Percentiles rank a stretch among this genome's conserved stretches.
These are phyloP conservation scores for Cytospora paraplurivora DNA, from an alignment of 2,329 filamentous ascomycete genomes.

Conservation along the genomic window DNA sequence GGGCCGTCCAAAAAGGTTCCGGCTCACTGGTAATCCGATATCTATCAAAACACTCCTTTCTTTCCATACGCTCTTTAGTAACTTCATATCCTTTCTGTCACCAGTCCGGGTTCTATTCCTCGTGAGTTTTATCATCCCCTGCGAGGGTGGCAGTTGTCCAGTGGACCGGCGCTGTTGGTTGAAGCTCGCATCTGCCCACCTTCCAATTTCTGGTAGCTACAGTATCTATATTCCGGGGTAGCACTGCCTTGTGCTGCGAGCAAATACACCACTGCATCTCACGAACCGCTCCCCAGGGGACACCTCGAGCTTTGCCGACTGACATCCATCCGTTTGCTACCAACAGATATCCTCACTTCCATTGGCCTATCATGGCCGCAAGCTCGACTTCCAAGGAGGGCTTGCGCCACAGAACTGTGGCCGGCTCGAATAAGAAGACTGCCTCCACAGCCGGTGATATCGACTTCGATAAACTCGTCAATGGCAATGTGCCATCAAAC, in stretches of 20 bases:
- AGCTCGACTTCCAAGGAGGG: constrained; percentile 57
- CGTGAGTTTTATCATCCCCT: neutral
- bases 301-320: constrained; percentile 6
- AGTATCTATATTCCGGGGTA: neutral
- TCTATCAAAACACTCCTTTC: constrained; percentile 4
- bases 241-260: constrained; percentile 1
- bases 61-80: constrained; percentile 19
- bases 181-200: constrained; percentile 19
- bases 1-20: constrained; percentile 15
- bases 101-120: neutral
- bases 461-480: constrained; percentile 55
- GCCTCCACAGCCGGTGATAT: constrained; percentile 44
- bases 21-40: neutral
- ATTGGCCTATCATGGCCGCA: constrained; percentile 47
- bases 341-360: neutral
- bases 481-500: constrained; percentile 43
- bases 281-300: constrained; percentile 1
- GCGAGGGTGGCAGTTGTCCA: constrained; percentile 2
- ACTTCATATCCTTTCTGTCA: neutral
- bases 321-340: constrained; percentile 11
- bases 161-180: constrained; percentile 3
- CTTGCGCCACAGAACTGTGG: constrained; percentile 61
- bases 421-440: constrained; percentile 53
- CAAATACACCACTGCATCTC: neutral
- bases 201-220: constrained; percentile 24